Evolutionary conservation across 257 asterid genomes (phyloP).

Genomic region (Linaria vulgaris): DNA sequence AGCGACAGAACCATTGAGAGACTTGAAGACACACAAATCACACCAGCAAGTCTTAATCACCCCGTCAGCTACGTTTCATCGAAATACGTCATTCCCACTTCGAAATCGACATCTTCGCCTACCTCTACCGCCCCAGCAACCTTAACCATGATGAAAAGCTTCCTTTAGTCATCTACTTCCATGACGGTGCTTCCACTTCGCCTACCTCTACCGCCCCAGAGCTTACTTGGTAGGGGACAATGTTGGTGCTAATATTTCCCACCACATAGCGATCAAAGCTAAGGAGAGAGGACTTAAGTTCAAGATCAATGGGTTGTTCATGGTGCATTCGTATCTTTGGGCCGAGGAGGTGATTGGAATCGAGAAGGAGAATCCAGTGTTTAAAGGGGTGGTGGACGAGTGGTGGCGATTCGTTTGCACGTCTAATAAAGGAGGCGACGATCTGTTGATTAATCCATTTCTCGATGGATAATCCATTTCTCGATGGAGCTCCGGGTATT

Average conservation of each 20-base stretch:
- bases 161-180: constrained; percentile 69
- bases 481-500: constrained; percentile 31
- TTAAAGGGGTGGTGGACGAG: constrained; percentile 62
- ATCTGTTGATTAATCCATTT: constrained; percentile 74
- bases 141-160: constrained; percentile 27
- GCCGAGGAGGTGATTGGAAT: constrained; percentile 56
- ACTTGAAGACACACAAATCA: constrained; percentile 43
- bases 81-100: constrained; percentile 44
- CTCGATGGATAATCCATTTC: no score
- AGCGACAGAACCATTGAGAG: constrained; percentile 58
- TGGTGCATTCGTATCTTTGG: constrained; percentile 83
- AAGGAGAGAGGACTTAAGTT: background rate
- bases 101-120: constrained; percentile 44
- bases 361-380: constrained; percentile 45
- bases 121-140: constrained; percentile 49
- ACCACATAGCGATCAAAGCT: constrained; percentile 49
- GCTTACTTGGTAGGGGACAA: constrained; percentile 77
- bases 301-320: constrained; percentile 38
- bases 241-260: constrained; percentile 80
- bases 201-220: constrained; percentile 55
- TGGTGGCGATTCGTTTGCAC: constrained; percentile 80
- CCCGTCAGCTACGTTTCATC: constrained; percentile 51
- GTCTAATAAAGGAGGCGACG: constrained; percentile 55
- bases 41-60: constrained; percentile 45
- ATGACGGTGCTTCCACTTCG: constrained; percentile 78